These are phyloP conservation scores for Neofusicoccum umdonicola DNA, from an alignment of 2,329 filamentous ascomycete species.

Conservation along the genomic window DNA sequence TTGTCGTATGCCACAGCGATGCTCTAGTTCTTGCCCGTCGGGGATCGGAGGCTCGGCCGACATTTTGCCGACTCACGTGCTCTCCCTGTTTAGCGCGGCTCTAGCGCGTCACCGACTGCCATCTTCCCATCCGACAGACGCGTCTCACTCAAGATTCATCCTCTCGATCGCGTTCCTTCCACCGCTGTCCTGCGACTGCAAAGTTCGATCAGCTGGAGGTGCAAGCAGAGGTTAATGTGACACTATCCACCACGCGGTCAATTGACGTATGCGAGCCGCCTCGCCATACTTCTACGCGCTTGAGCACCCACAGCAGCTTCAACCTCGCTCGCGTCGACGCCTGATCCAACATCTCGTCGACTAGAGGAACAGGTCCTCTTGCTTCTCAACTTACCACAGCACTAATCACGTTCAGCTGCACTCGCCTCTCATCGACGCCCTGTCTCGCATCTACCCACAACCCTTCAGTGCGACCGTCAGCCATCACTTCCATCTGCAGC, in stretches of 20 bases:
- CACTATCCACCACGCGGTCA: neutral
- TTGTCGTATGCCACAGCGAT: neutral
- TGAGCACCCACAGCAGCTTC: neutral
- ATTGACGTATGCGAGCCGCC: neutral
- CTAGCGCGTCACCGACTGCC: neutral
- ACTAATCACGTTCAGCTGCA: neutral
- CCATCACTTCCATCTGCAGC: neutral
- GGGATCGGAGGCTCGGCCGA: neutral
- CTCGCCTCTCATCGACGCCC: neutral
- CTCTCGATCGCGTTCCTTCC: neutral
- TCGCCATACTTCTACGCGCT: neutral
- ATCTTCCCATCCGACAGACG: neutral
- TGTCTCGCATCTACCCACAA: neutral
- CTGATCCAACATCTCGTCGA: constrained; percentile 2
- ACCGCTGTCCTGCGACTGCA: neutral
- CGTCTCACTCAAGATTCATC: neutral
- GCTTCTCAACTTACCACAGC: neutral
- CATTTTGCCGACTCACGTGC: constrained; percentile 4
- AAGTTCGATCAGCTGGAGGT: neutral
- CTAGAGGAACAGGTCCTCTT: neutral
- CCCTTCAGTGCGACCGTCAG: neutral
- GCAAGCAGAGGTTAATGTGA: neutral
- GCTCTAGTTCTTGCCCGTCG: constrained; percentile 1
- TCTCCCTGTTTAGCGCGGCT: neutral
- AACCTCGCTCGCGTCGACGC: neutral